Percentiles rank a stretch among this genome's conserved stretches.
Evolutionary conservation across 1,284 basidiomycete genomes (phyloP).

Genomic region (Sanghuangporus sanghuang): DNA sequence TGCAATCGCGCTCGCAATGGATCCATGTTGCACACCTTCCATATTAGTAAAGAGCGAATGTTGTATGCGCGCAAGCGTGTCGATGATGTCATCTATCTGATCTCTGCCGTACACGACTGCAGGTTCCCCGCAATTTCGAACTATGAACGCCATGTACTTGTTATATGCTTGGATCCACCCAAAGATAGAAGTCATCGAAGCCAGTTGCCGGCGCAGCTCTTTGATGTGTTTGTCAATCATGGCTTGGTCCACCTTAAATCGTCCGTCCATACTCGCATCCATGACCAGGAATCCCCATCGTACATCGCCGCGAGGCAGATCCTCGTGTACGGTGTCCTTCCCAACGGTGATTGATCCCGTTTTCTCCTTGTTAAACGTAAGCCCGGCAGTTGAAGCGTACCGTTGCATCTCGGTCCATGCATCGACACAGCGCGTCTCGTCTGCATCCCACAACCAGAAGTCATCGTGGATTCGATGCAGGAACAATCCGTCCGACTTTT

Average conservation of each 20-base stretch:
- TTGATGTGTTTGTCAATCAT: constrained; percentile 34
- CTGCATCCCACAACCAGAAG: constrained; percentile 35
- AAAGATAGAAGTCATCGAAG: constrained; percentile 34
- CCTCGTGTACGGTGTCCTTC: constrained; percentile 12
- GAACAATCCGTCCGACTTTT: constrained; percentile 32
- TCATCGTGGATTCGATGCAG: constrained; percentile 39
- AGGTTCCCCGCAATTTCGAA: constrained; percentile 36
- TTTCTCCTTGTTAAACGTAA: constrained; percentile 34
- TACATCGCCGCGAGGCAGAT: constrained; percentile 32
- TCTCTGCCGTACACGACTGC: constrained; percentile 32
- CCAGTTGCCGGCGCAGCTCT: constrained; percentile 37
- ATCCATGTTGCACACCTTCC: constrained; percentile 23
- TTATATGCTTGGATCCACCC: constrained; percentile 40
- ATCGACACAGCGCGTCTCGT: constrained; percentile 26
- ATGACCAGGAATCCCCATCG: constrained; percentile 40
- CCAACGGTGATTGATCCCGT: constrained; percentile 35
- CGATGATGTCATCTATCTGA: constrained; percentile 32
- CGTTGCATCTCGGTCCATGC: constrained; percentile 36
- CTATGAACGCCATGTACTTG: constrained; percentile 39
- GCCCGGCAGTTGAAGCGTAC: constrained; percentile 31
- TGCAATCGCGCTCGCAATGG: constrained; percentile 29
- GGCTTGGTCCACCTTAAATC: constrained; percentile 34
- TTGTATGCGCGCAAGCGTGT: constrained; percentile 34
- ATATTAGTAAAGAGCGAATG: constrained; percentile 31
- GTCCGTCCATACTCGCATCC: constrained; percentile 24